Evolutionary conservation across 768 basidiomycete species (phyloP), one percentile per base, ranked within the genome.

Genomic region (Lentinus tigrinus): DNA sequence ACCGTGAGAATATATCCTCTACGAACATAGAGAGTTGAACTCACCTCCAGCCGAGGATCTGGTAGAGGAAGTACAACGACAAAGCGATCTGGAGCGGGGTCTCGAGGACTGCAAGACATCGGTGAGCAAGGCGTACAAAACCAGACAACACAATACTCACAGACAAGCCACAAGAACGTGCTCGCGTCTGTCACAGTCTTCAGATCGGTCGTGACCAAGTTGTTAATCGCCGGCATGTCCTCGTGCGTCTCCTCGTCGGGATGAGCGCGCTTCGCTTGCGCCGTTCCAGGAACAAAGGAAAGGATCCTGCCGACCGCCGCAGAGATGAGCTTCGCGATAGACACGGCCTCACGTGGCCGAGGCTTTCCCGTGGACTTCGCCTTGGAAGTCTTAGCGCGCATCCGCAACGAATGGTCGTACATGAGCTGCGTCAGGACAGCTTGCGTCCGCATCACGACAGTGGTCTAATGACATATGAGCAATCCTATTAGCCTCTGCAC

Each of bases 131-230:
- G 24, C 21, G 16, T 9, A 19, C 21, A 13, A 4, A 28, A 7
- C 31, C 23, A 55, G 4, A 28, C 8, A 8, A 28, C 8, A 13
- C 7, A 31, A 10, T 5, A 34, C 47, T 27, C 28, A 49, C 47
- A 23, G 23, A 52, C 26, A 17, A 52, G 24, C 23, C 39, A 81
- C 14, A 52, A 38, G 40, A 52, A 52, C 10, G 51, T 52, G 27
- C 38, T 40, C 24, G 51, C 37, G 27, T 52, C 40, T 23, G 51
- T 52, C 21, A 42, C 37, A 23, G 21, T 42, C 17, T 23, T 42
- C 23, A 52, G 65, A 70, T 90, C 88, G 1, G 84, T 83, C 9
- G 47, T 47, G 42, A 89, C 81, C 9, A 90, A 71, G 50, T 89
- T 90, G 67, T 86, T 90, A 67, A 91, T 21, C 36, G 19, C 23